These are phyloP conservation scores for Pascua guehoae DNA, from an alignment of 1,284 basidiomycete species.

Conservation along the genomic window DNA sequence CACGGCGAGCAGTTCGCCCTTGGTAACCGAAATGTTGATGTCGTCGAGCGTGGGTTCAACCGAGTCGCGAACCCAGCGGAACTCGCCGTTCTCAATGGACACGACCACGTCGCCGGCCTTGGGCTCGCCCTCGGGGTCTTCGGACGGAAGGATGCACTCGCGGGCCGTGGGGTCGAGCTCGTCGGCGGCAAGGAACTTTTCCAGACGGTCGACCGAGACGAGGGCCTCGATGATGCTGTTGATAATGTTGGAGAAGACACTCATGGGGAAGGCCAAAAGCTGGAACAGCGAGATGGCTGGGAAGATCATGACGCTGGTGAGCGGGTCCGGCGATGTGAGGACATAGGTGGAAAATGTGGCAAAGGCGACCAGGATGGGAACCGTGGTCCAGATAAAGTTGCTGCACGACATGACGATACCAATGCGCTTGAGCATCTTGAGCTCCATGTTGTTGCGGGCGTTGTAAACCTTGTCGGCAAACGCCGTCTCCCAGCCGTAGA, in stretches of 20 bases:
- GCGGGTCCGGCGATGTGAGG: conserved; percentile 61
- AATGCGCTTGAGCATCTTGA: conserved; percentile 75
- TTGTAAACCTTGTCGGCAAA: conserved; percentile 66
- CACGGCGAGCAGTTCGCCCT: conserved; percentile 82
- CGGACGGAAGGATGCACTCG: conserved; percentile 50
- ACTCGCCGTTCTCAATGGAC: conserved; percentile 68
- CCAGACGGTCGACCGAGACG: conserved; percentile 78
- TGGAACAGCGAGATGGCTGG: conserved; percentile 90
- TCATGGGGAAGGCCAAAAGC: conserved; percentile 81
- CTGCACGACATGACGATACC: conserved; percentile 58
- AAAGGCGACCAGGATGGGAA: conserved; percentile 70
- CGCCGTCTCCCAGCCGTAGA: conserved; percentile 69
- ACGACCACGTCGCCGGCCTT: conserved; percentile 69
- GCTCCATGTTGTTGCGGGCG: conserved; percentile 79
- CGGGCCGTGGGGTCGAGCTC: conserved; percentile 78
- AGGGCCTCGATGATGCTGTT: conserved; percentile 57
- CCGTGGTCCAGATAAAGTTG: conserved; percentile 43
- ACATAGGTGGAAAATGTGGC: conserved; percentile 79
- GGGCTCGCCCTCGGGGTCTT: conserved; percentile 47
- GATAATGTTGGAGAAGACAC: conserved; percentile 57
- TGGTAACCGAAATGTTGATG: conserved; percentile 69
- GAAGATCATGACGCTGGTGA: conserved; percentile 91
- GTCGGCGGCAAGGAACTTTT: conserved; percentile 68
- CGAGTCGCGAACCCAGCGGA: conserved; percentile 65
- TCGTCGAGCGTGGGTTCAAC: conserved; percentile 67